Conservation (phyloP, 352 stramenopile genomes). For the Phytophthora ohioensis region DNA sequence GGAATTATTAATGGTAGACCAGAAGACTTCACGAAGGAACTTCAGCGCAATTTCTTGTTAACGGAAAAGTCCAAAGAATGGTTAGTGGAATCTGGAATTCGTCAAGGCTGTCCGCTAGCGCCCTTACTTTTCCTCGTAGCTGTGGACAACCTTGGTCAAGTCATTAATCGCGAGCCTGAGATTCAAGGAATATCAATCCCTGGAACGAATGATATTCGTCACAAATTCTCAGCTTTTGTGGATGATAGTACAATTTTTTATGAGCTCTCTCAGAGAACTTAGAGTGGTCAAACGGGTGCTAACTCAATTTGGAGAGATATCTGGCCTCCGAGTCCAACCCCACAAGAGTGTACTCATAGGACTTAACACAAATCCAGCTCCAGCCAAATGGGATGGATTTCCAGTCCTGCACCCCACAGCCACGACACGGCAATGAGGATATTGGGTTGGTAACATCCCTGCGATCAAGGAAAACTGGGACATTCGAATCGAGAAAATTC, state of each 20-base stretch:
- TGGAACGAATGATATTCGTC: not conserved
- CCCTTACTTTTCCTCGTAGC: not conserved
- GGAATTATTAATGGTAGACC: too few relatives aligned
- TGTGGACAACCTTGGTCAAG: not conserved
- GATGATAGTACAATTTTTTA: conserved; percentile 5
- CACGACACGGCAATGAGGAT: conserved; percentile 1
- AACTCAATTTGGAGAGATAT: not conserved
- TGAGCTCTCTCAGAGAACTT: not conserved
- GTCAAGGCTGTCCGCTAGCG: not conserved
- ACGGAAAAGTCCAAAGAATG: not conserved
- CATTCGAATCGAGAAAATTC: conserved; percentile 3
- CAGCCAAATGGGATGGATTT: not conserved
- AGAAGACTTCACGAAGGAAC: not conserved
- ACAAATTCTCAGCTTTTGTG: conserved; percentile 1
- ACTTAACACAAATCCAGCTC: not conserved
- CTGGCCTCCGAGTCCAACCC: not conserved
- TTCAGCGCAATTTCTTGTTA: not conserved
- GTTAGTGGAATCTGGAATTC: not conserved
- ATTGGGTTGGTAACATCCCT: not conserved
- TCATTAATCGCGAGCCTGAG: not conserved
- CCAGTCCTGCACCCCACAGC: not conserved
- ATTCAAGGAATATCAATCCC: not conserved
- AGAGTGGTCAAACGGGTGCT: not conserved
- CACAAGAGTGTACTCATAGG: conserved; percentile 4
- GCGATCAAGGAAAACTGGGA: not conserved